phyloP scores from a whole-genome alignment of 441 rosid species.

The Corymbia calophylla region DNA sequence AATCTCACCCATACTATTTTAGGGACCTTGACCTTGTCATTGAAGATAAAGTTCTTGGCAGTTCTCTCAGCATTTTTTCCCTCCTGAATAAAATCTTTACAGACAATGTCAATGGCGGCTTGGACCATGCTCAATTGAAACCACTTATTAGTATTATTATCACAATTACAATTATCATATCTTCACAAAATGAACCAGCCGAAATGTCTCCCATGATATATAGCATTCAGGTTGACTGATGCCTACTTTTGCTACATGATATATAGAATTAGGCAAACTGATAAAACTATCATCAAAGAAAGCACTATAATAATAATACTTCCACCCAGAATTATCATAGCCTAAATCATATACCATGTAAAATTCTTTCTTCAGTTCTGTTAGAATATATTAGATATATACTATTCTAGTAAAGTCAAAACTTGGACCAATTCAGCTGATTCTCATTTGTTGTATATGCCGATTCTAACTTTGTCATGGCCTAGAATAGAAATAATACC shows the following conservation, averaged over 20 bases:
- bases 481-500: background rate
- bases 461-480: background rate
- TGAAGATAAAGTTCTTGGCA: constrained; percentile 55
- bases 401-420: background rate
- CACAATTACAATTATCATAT: background rate
- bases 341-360: background rate
- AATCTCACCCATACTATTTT: constrained; percentile 61
- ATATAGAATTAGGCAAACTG: background rate
- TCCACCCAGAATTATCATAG: background rate
- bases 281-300: background rate
- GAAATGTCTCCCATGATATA: background rate
- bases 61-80: constrained; percentile 74
- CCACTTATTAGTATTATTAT: background rate
- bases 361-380: background rate
- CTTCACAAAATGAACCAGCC: background rate
- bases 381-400: background rate
- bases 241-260: background rate
- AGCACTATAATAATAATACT: background rate
- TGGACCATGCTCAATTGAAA: background rate
- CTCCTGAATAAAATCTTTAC: constrained; percentile 82
- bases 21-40: constrained; percentile 54
- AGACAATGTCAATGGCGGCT: background rate
- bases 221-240: background rate
- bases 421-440: background rate
- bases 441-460: background rate